Conservation (phyloP, 768 basidiomycete genomes). For the Coprinellus micaceus region DNA sequence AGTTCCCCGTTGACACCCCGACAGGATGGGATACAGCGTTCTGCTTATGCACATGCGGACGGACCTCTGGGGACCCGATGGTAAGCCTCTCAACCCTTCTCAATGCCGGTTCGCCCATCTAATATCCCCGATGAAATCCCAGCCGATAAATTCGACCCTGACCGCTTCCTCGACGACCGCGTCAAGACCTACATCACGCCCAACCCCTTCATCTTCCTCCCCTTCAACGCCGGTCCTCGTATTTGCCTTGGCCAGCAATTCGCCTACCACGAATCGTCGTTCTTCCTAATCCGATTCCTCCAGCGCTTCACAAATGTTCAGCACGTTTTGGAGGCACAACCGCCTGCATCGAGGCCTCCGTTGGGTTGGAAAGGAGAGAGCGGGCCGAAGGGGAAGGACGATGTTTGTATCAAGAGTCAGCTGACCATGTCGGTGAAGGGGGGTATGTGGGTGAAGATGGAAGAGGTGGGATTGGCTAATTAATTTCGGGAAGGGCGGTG, state of each 20-base stretch:
- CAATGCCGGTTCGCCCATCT: background rate
- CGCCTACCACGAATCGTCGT: constrained; percentile 64
- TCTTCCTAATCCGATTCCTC: constrained; percentile 56
- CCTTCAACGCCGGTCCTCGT: constrained; percentile 49
- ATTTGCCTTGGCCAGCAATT: constrained; percentile 58
- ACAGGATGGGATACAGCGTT: constrained; percentile 38
- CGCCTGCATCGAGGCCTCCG: constrained; percentile 40
- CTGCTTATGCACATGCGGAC: constrained; percentile 57
- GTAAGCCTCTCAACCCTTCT: background rate
- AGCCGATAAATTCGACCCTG: constrained; percentile 61
- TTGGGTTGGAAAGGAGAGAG: constrained; percentile 36
- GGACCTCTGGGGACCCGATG: constrained; percentile 29
- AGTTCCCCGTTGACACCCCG: background rate
- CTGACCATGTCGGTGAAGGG: constrained; percentile 46
- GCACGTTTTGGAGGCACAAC: constrained; percentile 44
- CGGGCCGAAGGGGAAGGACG: constrained; percentile 44
- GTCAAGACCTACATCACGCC: constrained; percentile 50
- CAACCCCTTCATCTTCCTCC: constrained; percentile 56
- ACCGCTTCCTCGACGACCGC: constrained; percentile 61
- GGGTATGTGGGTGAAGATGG: constrained; percentile 28
- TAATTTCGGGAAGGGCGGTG: background rate
- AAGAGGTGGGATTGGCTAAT: constrained; percentile 13
- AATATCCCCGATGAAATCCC: background rate
- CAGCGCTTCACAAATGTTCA: constrained; percentile 49
- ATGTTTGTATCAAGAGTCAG: constrained; percentile 42